Evolutionary conservation across 2,329 filamentous ascomycete genomes (phyloP).

Genomic region (Fusarium tjaetaba): DNA sequence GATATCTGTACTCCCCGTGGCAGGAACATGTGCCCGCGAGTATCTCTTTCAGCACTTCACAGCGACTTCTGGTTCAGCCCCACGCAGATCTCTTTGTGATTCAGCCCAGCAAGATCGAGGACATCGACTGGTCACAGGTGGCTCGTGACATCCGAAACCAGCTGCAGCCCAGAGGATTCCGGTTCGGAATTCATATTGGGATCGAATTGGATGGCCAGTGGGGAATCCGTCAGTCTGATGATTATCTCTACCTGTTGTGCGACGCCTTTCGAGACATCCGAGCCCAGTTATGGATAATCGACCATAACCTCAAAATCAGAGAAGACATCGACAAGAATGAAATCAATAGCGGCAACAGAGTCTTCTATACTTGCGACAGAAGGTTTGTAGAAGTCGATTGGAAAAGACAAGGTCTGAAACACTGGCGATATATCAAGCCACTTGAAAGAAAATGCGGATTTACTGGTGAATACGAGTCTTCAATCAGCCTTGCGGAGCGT

Average conservation of each 20-base stretch:
- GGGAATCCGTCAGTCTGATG: rapidly evolving
- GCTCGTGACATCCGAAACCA: neutral
- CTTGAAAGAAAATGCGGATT: too few species aligned
- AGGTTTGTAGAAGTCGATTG: neutral
- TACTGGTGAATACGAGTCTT: too few species aligned
- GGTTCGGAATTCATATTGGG: neutral
- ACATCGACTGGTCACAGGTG: neutral
- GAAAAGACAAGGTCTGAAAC: rapidly evolving
- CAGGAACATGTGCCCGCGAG: neutral
- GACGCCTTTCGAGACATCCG: rapidly evolving
- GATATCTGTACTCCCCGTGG: neutral
- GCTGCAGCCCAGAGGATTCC: rapidly evolving
- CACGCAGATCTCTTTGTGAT: neutral
- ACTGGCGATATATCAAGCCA: neutral
- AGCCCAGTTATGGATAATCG: neutral
- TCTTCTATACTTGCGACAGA: neutral
- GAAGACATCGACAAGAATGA: neutral
- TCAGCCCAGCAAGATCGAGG: neutral
- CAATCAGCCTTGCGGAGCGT: too few species aligned
- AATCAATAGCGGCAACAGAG: too few species aligned
- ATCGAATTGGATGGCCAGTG: neutral
- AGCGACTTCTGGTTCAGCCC: neutral
- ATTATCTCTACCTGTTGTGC: rapidly evolving
- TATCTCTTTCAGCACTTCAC: too few species aligned
- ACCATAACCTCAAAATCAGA: neutral